phyloP scores from a whole-genome alignment of 768 basidiomycete genomes.

The Rhodocollybia butyracea region DNA sequence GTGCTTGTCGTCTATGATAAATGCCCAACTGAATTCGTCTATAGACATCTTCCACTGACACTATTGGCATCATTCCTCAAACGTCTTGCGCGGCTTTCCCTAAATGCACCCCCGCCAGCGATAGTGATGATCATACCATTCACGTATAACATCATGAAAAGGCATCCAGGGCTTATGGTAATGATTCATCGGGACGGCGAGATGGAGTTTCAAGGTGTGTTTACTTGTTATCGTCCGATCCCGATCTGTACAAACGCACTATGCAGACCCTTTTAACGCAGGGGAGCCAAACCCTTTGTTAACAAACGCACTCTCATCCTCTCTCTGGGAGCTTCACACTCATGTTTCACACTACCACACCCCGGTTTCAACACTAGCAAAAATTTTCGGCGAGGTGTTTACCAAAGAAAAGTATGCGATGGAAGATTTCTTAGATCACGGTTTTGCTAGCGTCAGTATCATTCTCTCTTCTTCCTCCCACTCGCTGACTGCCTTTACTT shows the following conservation, averaged over 20 bases:
- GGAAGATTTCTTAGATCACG: slow-evolving; percentile 97
- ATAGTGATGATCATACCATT: slow-evolving; percentile 91
- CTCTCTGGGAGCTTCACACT: slow-evolving; percentile 87
- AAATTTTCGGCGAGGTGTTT: slow-evolving; percentile 87
- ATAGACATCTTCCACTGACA: slow-evolving; percentile 78
- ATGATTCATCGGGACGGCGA: slow-evolving; percentile 77
- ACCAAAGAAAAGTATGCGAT: slow-evolving; percentile 86
- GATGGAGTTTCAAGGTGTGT: slow-evolving; percentile 29
- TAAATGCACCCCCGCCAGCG: slow-evolving; percentile 85
- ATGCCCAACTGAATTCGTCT: background rate
- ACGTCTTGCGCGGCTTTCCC: slow-evolving; percentile 78
- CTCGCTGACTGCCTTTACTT: background rate
- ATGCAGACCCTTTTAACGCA: slow-evolving; percentile 62
- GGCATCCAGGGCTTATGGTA: slow-evolving; percentile 86
- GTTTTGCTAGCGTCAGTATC: slow-evolving; percentile 70
- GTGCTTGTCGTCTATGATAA: slow-evolving; percentile 24
- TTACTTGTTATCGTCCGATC: background rate
- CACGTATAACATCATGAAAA: slow-evolving; percentile 90
- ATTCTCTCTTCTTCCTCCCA: background rate
- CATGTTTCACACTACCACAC: slow-evolving; percentile 83
- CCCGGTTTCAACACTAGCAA: slow-evolving; percentile 80
- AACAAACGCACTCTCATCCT: slow-evolving; percentile 81
- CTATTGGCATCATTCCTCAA: slow-evolving; percentile 96
- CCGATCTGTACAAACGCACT: background rate
- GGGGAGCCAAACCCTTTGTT: slow-evolving; percentile 68